These are phyloP conservation scores for Apiospora saccharicola DNA, from an alignment of 2,329 filamentous ascomycete genomes.

Conservation along the genomic window DNA sequence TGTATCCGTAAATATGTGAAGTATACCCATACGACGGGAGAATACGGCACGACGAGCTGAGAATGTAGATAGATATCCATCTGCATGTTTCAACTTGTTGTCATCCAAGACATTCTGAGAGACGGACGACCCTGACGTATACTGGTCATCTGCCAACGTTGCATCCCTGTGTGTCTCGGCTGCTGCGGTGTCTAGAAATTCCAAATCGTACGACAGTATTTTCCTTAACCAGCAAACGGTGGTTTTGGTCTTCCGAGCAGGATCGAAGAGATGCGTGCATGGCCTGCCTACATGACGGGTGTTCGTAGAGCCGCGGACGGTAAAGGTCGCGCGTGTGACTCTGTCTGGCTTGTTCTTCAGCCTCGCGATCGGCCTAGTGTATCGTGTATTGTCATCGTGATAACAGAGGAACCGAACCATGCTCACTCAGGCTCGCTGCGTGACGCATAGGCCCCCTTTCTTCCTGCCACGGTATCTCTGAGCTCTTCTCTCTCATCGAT, in stretches of 20 bases:
- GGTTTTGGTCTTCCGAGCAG: background rate
- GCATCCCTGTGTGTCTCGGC: background rate
- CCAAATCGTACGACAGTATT: background rate
- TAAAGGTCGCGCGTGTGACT: too few relatives aligned
- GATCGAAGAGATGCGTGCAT: background rate
- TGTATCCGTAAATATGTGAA: background rate
- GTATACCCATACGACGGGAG: background rate
- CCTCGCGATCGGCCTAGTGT: too few relatives aligned
- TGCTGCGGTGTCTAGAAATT: background rate
- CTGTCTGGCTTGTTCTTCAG: too few relatives aligned
- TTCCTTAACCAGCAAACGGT: background rate
- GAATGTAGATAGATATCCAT: background rate
- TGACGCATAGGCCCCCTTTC: too few relatives aligned
- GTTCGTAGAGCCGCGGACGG: too few relatives aligned
- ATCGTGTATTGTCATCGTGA: too few relatives aligned
- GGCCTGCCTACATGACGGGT: too few relatives aligned
- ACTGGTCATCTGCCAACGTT: background rate
- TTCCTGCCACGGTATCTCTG: too few relatives aligned
- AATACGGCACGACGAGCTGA: conserved; percentile 1
- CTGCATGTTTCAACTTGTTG: conserved; percentile 2
- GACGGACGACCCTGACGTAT: background rate
- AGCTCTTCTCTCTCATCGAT: too few relatives aligned
- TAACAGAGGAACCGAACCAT: too few relatives aligned
- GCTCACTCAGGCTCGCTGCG: too few relatives aligned
- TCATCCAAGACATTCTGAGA: conserved; percentile 16